Percentiles rank a stretch among this genome's conserved stretches.
These are phyloP conservation scores for Aspergillus pseudoterreus DNA, from an alignment of 2,329 filamentous ascomycete genomes.

Conservation along the genomic window DNA sequence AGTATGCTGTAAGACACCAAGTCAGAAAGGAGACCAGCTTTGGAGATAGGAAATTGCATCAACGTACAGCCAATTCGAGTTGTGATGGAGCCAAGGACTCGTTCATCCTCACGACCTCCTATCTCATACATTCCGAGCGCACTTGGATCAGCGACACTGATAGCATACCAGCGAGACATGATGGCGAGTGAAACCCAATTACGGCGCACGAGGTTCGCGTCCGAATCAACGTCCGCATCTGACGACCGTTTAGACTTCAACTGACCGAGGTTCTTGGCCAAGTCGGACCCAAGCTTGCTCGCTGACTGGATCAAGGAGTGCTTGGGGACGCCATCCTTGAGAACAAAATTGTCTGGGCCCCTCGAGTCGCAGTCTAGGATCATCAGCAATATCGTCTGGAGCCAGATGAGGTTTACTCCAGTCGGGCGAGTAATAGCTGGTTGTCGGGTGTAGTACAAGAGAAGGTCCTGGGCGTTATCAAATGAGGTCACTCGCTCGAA, in stretches of 20 bases:
- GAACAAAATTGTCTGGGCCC: slow-evolving; percentile 39
- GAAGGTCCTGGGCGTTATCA: slow-evolving; percentile 38
- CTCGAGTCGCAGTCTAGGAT: slow-evolving; percentile 41
- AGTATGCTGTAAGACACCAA: slow-evolving; percentile 25
- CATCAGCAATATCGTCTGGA: slow-evolving; percentile 41
- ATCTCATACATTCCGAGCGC: slow-evolving; percentile 36
- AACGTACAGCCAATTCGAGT: slow-evolving; percentile 38
- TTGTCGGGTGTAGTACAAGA: slow-evolving; percentile 38
- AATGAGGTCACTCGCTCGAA: slow-evolving; percentile 36
- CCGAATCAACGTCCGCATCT: slow-evolving; percentile 37
- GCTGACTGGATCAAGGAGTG: slow-evolving; percentile 38
- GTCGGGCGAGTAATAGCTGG: slow-evolving; percentile 31
- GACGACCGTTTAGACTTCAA: slow-evolving; percentile 31
- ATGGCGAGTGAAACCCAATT: slow-evolving; percentile 39
- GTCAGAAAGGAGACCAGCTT: slow-evolving; percentile 3
- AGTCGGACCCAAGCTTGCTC: slow-evolving; percentile 34
- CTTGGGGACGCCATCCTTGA: slow-evolving; percentile 40
- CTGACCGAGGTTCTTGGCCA: slow-evolving; percentile 39
- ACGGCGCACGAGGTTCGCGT: slow-evolving; percentile 38
- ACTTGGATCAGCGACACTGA: slow-evolving; percentile 39
- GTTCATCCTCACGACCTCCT: slow-evolving; percentile 36
- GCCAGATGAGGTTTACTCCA: slow-evolving; percentile 37
- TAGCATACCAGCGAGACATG: slow-evolving; percentile 39
- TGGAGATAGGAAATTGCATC: background rate
- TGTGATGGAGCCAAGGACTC: slow-evolving; percentile 33